These are phyloP conservation scores for Cenchrus purpureus DNA, from an alignment of 176 grass and related monocot species.

Conservation along the genomic window DNA sequence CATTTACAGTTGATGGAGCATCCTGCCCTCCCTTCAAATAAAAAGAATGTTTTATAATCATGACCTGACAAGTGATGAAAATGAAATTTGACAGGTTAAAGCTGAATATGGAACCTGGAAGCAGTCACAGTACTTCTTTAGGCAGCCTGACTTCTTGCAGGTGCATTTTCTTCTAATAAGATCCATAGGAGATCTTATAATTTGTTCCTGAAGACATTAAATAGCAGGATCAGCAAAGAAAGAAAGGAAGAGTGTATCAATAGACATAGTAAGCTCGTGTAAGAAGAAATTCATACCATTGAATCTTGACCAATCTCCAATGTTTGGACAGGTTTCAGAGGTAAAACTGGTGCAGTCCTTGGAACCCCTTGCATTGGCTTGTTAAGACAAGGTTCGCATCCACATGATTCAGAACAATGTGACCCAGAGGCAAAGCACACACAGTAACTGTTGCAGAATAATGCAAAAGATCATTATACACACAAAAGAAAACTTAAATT, in stretches of 20 bases:
- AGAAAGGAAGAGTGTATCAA: background rate
- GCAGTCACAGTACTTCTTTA: conserved; percentile 75
- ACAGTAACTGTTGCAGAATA: conserved; percentile 53
- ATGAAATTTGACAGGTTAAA: conserved; percentile 9
- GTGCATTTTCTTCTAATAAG: conserved; percentile 62
- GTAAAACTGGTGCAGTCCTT: conserved; percentile 29
- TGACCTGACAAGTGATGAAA: background rate
- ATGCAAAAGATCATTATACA: conserved; percentile 26
- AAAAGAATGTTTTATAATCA: conserved; percentile 23
- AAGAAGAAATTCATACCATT: conserved; percentile 45
- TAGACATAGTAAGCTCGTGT: conserved; percentile 10
- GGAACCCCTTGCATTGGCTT: conserved; percentile 44
- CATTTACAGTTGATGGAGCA: conserved; percentile 72
- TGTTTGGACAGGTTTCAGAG: conserved; percentile 46
- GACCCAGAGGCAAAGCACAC: conserved; percentile 64
- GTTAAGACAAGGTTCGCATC: conserved; percentile 58
- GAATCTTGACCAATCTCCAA: conserved; percentile 44
- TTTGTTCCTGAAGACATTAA: conserved; percentile 43
- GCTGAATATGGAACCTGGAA: conserved; percentile 52
- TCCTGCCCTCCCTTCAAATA: conserved; percentile 57
- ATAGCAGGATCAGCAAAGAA: background rate
- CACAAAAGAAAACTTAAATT: conserved; percentile 7
- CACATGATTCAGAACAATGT: conserved; percentile 62
- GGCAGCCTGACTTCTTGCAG: conserved; percentile 67
- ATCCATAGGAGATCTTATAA: conserved; percentile 52